phyloP scores from a whole-genome alignment of 2,329 filamentous ascomycete genomes.

The Chrysoporthe puriensis region DNA sequence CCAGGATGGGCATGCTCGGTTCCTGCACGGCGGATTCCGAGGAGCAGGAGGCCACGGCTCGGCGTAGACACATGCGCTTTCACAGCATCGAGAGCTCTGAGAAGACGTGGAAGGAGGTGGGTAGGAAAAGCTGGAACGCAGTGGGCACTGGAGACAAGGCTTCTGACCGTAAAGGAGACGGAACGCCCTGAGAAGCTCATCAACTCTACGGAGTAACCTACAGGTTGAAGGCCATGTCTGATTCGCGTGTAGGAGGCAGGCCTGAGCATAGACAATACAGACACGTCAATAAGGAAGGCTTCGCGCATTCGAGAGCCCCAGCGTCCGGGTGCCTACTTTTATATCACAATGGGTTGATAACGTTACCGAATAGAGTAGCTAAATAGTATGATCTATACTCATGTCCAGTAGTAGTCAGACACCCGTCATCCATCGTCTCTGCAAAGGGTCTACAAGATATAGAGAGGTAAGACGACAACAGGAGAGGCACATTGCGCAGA shows the following conservation, averaged over 20 bases:
- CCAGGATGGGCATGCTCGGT: neutral
- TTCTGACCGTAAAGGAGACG: neutral
- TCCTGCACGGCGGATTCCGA: neutral
- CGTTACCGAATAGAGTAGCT: neutral
- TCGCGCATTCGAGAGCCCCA: neutral
- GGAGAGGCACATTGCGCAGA: too few relatives aligned
- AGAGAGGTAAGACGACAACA: too few relatives aligned
- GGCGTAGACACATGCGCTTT: neutral
- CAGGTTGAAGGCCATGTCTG: neutral
- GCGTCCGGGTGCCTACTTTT: neutral
- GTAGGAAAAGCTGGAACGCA: too few relatives aligned
- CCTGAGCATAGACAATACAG: neutral
- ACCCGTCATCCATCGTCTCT: neutral
- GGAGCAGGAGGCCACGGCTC: neutral
- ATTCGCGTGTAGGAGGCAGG: neutral
- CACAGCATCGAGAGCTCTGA: neutral
- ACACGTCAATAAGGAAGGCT: neutral
- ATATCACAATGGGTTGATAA: neutral
- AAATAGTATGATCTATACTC: neutral
- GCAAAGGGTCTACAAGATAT: too few relatives aligned
- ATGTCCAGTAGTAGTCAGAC: neutral
- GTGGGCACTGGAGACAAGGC: too few relatives aligned
- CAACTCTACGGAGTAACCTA: neutral
- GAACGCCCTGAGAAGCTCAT: neutral
- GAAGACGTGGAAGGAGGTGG: neutral